Evolutionary conservation across 441 rosid genomes (phyloP).

Genomic region (Jatropha podagrica): DNA sequence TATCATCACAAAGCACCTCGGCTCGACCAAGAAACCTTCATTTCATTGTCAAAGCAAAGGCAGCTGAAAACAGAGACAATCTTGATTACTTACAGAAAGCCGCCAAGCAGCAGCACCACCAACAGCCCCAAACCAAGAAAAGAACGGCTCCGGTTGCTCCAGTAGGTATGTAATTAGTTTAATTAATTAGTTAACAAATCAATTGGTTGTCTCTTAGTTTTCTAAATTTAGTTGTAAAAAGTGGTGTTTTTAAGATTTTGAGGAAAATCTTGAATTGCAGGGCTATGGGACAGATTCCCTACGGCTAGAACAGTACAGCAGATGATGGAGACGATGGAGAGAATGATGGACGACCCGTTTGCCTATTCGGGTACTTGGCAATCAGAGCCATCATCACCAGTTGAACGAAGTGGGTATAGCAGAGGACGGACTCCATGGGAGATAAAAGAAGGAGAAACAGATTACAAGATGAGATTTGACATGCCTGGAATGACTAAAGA

Average conservation of each 20-base stretch:
- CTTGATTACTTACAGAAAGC: conserved; percentile 49
- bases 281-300: conserved; percentile 61
- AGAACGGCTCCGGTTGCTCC: conserved; percentile 39
- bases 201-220: not conserved
- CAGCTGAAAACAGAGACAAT: conserved; percentile 39
- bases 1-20: conserved; percentile 2
- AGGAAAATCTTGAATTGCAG: conserved; percentile 22
- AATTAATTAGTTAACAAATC: not conserved
- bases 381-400: not conserved
- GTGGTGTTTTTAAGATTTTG: not conserved
- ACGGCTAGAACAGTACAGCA: conserved; percentile 60
- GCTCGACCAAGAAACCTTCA: conserved; percentile 3
- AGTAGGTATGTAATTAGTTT: conserved; percentile 28
- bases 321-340: conserved; percentile 71
- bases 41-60: conserved; percentile 28
- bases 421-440: conserved; percentile 69
- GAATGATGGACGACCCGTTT: conserved; percentile 53
- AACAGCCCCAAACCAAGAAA: conserved; percentile 36
- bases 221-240: not conserved
- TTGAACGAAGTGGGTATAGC: conserved; percentile 28
- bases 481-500: conserved; percentile 71
- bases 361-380: conserved; percentile 34
- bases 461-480: conserved; percentile 63
- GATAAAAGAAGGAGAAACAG: conserved; percentile 49
- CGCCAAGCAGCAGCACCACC: conserved; percentile 16